These are phyloP conservation scores for Gynochthodes officinalis DNA, from an alignment of 257 asterid species.

Conservation along the genomic window DNA sequence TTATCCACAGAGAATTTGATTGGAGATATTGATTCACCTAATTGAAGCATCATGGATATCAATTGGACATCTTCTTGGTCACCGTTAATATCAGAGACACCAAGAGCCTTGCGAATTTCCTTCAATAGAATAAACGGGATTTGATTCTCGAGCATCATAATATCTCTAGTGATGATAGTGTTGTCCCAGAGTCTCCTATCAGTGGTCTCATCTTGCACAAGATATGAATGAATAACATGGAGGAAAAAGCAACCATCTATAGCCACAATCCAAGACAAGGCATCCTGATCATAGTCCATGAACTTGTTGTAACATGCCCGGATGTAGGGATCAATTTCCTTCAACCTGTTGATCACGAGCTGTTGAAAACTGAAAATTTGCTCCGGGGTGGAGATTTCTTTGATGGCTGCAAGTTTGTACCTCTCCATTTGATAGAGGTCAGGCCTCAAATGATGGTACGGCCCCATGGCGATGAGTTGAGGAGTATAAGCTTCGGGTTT, in stretches of 20 bases:
- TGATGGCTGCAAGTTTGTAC: conserved; percentile 36
- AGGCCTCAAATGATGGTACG: conserved; percentile 47
- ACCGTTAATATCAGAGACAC: neutral
- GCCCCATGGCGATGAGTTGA: conserved; percentile 40
- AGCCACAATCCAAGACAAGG: conserved; percentile 43
- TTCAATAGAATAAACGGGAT: conserved; percentile 29
- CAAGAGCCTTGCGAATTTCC: conserved; percentile 18
- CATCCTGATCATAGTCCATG: conserved; percentile 35
- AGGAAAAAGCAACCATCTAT: conserved; percentile 45
- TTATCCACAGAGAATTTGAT: conserved; percentile 17
- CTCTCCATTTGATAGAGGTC: conserved; percentile 42
- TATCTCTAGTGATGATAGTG: conserved; percentile 26
- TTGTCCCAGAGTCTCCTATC: conserved; percentile 15
- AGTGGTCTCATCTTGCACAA: neutral
- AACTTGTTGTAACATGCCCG: conserved; percentile 42
- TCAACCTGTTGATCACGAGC: conserved; percentile 24
- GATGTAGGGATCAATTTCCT: conserved; percentile 24
- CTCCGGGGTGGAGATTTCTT: conserved; percentile 18
- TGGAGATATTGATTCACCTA: conserved; percentile 33
- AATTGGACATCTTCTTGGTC: conserved; percentile 1
- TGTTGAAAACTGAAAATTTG: conserved; percentile 21
- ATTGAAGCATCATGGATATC: conserved; percentile 3
- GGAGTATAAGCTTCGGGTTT: conserved; percentile 48
- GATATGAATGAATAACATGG: conserved; percentile 12
- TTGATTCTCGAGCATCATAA: conserved; percentile 47